Evolutionary conservation across 2,329 filamentous ascomycete species (phyloP), one percentile per base, ranked within the genome.

Genomic region (Trichophyton mentagrophytes): DNA sequence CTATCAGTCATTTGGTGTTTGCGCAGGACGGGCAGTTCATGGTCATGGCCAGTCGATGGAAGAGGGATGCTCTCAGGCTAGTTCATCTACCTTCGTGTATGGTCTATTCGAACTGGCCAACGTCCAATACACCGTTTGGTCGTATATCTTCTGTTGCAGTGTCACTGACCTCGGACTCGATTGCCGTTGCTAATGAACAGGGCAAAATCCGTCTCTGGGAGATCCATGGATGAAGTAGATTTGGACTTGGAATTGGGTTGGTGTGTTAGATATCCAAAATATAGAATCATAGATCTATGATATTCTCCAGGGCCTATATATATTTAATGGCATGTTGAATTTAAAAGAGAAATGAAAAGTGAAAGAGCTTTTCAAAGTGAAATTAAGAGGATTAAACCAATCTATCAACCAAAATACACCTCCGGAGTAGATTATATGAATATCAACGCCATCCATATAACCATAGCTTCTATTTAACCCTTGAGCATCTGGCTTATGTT

Each of bases 21-120:
- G 88, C 89, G 15, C 85, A 88, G 0, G 92, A 97, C 72, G 90
- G 90, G 1, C 93, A 99, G 75, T 77, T 97, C 58, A 76, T 99
- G 66, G 89, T 85, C 0, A 90, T 97, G 78, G 88, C 85, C 46
- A 95, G 89, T 74, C 83, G 83, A 64, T 88, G 88, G 81, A 95
- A 96, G 80, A 87, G 87, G 71, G 90, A 96, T 74, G 89, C 91
- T 0, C 76, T 99, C 72, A 82, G 88, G 69, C 76, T 99, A 65
- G 90, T 92, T 36, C 93, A 99, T 73, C 76, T 99, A 66, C 91
- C 92, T 0, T 91, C 84, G 66, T 96, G 90, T 73, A 96, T 90
- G 1, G 89, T 97, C 20, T 99, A 93, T 79, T 85, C 86, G 69
- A 99, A 99, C 74, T 99, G 93, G 93, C 93, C 93, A 25, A 99